Evolutionary conservation across 768 basidiomycete species (phyloP).

Genomic region (Dictyophora rubrovolvata): DNA sequence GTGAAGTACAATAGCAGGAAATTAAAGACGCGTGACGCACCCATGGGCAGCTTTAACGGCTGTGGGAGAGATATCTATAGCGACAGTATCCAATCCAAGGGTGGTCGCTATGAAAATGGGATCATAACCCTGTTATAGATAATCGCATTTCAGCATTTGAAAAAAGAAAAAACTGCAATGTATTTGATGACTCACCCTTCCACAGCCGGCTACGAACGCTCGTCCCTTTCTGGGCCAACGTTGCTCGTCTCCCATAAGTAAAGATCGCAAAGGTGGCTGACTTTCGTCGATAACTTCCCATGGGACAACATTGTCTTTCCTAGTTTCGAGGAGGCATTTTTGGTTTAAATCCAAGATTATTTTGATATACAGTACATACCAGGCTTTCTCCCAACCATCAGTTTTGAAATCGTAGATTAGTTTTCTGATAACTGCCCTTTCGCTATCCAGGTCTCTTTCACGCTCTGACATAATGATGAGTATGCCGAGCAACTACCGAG

Average conservation of each 20-base stretch:
- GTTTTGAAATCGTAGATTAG: slow-evolving; percentile 7
- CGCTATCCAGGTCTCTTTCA: no score
- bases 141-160: no score
- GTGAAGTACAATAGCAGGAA: not conserved
- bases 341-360: not conserved
- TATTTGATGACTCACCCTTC: slow-evolving; percentile 24
- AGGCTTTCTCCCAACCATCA: slow-evolving; percentile 16
- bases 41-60: slow-evolving; percentile 39
- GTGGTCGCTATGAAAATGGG: slow-evolving; percentile 40
- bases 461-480: no score
- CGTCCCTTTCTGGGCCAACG: slow-evolving; percentile 32
- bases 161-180: not conserved
- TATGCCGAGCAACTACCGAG: no score
- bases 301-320: slow-evolving; percentile 44
- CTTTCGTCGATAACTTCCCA: slow-evolving; percentile 47
- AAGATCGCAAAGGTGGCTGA: slow-evolving; percentile 46
- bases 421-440: not conserved
- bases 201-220: slow-evolving; percentile 51
- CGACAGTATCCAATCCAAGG: slow-evolving; percentile 38
- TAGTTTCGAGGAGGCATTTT: no score
- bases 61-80: slow-evolving; percentile 46
- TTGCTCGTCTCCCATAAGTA: slow-evolving; percentile 36
- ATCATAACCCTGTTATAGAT: slow-evolving; percentile 48
- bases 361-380: slow-evolving; percentile 7
- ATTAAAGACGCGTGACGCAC: slow-evolving; percentile 19